Evolutionary conservation across 2,329 filamentous ascomycete species (phyloP).

Genomic region (Aspergillus niger): DNA sequence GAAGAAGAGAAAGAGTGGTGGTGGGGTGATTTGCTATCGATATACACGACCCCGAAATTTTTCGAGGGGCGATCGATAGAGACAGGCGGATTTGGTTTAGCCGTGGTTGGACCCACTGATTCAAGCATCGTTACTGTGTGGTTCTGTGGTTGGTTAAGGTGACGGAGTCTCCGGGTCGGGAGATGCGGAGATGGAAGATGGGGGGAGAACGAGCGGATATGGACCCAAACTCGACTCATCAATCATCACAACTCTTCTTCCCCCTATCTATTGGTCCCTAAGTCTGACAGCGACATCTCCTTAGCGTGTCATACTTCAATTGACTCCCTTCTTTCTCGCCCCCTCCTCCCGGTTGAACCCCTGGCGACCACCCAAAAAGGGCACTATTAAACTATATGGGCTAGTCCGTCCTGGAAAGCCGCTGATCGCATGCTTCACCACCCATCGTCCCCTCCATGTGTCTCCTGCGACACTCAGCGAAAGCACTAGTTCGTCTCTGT

Average conservation of each 20-base stretch:
- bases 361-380: slow-evolving; percentile 6
- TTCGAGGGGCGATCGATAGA: slow-evolving; percentile 4
- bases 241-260: neutral
- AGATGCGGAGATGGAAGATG: no score
- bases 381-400: slow-evolving; percentile 17
- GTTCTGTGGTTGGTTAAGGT: no score
- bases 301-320: neutral
- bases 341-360: slow-evolving; percentile 6
- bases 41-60: slow-evolving; percentile 3
- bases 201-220: neutral
- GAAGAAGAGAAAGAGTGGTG: neutral
- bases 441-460: slow-evolving; percentile 9
- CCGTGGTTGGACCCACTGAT: slow-evolving; percentile 3
- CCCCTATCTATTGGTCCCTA: neutral
- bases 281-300: neutral
- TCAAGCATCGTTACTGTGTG: neutral
- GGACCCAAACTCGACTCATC: neutral
- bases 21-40: neutral
- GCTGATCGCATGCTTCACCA: slow-evolving; percentile 20
- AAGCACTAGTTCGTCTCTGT: slow-evolving; percentile 5
- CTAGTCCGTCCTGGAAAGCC: slow-evolving; percentile 12
- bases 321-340: neutral
- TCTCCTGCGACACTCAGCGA: slow-evolving; percentile 8
- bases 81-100: slow-evolving; percentile 4
- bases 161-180: no score